phyloP scores from a whole-genome alignment of 495 filamentous ascomycete genomes.

The Aspergillus haitiensis region DNA sequence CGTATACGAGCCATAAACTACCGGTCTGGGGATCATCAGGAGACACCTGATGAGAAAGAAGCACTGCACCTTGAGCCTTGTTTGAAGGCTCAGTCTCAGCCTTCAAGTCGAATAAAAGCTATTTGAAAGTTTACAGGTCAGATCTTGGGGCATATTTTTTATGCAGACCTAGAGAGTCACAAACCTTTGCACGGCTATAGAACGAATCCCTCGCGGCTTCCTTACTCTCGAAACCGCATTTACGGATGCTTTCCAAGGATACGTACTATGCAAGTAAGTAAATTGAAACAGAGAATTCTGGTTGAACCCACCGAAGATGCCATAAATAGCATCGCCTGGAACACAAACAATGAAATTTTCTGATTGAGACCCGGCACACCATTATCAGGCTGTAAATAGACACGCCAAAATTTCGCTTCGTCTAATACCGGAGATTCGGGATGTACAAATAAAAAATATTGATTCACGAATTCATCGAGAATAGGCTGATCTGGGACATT shows the following conservation, averaged over 20 bases:
- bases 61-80: conserved; percentile 45
- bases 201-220: conserved; percentile 41
- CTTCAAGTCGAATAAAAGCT: conserved; percentile 31
- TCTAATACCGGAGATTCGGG: conserved; percentile 46
- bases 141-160: not conserved
- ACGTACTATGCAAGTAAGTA: conserved; percentile 34
- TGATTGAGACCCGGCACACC: conserved; percentile 6
- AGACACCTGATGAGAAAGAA: conserved; percentile 42
- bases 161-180: not conserved
- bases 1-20: conserved; percentile 45
- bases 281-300: not conserved
- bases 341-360: conserved; percentile 47
- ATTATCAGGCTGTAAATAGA: conserved; percentile 24
- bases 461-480: conserved; percentile 42
- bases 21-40: conserved; percentile 39
- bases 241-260: conserved; percentile 35
- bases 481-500: conserved; percentile 36
- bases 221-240: conserved; percentile 42
- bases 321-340: conserved; percentile 49
- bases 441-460: conserved; percentile 50
- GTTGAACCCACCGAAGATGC: conserved; percentile 42
- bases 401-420: conserved; percentile 49
- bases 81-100: conserved; percentile 30
- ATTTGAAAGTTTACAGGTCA: not conserved
- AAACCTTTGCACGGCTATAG: conserved; percentile 32